Percentiles rank a stretch among this genome's conserved stretches.
These are phyloP conservation scores for Trypanosomatidae sp. DNA, from an alignment of 208 protist species.

Conservation along the genomic window DNA sequence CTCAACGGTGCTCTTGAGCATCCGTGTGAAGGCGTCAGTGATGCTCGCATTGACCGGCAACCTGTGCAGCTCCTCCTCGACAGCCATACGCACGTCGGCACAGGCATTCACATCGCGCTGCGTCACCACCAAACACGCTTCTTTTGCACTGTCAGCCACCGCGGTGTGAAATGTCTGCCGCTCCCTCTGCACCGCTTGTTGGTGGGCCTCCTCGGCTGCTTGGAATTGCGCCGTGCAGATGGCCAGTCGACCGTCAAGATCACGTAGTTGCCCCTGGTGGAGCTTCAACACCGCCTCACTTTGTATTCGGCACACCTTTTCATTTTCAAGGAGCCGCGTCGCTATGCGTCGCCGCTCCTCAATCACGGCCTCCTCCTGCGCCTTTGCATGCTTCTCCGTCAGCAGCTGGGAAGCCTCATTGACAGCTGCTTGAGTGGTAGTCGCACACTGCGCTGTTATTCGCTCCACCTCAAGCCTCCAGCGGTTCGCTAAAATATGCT, in stretches of 20 bases:
- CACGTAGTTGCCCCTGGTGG: constrained; percentile 5
- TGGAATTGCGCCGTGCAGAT: not conserved
- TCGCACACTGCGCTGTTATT: constrained; percentile 13
- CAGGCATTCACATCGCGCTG: constrained; percentile 7
- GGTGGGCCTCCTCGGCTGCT: not conserved
- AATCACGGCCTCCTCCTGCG: not conserved
- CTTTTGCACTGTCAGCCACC: constrained; percentile 8
- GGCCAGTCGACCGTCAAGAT: constrained; percentile 5
- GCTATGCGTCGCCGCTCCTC: not conserved
- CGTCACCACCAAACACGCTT: constrained; percentile 14
- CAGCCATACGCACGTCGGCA: constrained; percentile 3
- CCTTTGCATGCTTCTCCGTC: constrained; percentile 1
- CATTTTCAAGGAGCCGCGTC: not conserved
- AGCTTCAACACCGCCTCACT: not conserved
- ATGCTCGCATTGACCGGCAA: constrained; percentile 4
- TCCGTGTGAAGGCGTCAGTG: not conserved
- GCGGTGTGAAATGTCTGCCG: constrained; percentile 4
- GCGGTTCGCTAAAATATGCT: not conserved
- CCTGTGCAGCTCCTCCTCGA: constrained; percentile 10
- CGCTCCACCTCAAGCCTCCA: constrained; percentile 5
- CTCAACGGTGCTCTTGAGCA: not conserved
- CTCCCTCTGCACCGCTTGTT: not conserved
- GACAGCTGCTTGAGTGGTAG: constrained; percentile 5
- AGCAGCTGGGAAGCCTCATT: not conserved
- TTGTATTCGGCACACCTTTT: not conserved